phyloP scores from a whole-genome alignment of 306 rosid species.

The Malus sieversii region DNA sequence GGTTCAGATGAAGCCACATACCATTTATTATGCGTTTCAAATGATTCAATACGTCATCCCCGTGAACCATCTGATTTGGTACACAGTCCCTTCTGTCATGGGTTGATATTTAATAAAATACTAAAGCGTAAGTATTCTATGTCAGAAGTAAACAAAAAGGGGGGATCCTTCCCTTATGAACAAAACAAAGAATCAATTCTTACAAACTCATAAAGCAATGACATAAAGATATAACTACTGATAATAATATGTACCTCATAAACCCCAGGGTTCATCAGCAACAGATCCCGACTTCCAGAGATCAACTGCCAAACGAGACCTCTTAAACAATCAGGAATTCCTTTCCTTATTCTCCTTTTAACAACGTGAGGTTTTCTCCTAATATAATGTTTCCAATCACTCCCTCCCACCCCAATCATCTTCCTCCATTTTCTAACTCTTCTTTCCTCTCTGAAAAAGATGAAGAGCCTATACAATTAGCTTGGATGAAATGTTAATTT shows the following conservation, averaged over 20 bases:
- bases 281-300: constrained; percentile 93
- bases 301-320: constrained; percentile 99
- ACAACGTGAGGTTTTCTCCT: constrained; percentile 89
- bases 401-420: constrained; percentile 98
- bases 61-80: neutral
- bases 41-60: neutral
- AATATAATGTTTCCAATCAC: constrained; percentile 93
- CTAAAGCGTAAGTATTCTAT: neutral
- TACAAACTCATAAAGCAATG: neutral
- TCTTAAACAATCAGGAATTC: constrained; percentile 98
- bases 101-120: neutral
- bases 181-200: neutral
- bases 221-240: neutral
- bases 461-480: neutral
- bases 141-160: neutral
- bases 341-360: constrained; percentile 92
- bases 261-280: constrained; percentile 98
- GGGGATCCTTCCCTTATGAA: neutral
- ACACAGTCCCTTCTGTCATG: neutral
- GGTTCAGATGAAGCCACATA: neutral
- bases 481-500: neutral
- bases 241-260: constrained; percentile 61
- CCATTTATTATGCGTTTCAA: neutral
- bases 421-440: constrained; percentile 97
- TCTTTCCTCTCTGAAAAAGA: constrained; percentile 62